Evolutionary conservation across 2,329 filamentous ascomycete species (phyloP).

Genomic region (Cladosporium sp.): DNA sequence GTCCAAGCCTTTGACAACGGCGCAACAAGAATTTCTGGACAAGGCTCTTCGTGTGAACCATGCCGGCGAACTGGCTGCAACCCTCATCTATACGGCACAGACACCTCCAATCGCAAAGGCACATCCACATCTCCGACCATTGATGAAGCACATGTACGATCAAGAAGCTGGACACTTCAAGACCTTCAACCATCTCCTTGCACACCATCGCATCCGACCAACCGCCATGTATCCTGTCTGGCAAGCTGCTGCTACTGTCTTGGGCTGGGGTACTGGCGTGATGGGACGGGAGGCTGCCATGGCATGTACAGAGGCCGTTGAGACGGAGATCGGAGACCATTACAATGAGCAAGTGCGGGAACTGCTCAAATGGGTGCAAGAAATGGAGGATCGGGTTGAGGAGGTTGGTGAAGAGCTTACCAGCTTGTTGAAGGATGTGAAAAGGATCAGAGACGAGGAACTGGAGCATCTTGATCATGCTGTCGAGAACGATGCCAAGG

Average conservation of each 20-base stretch:
- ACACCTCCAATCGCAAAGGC: slow-evolving; percentile 75
- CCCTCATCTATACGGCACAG: slow-evolving; percentile 89
- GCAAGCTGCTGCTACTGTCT: slow-evolving; percentile 72
- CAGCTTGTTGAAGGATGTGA: slow-evolving; percentile 69
- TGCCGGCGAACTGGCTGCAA: slow-evolving; percentile 94
- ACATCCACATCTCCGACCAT: slow-evolving; percentile 81
- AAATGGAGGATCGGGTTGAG: slow-evolving; percentile 75
- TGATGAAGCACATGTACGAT: slow-evolving; percentile 98
- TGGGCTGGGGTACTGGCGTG: slow-evolving; percentile 87
- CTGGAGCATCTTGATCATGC: slow-evolving; percentile 95
- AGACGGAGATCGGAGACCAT: slow-evolving; percentile 95
- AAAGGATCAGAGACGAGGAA: slow-evolving; percentile 90
- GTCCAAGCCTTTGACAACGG: slow-evolving; percentile 56
- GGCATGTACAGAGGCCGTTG: slow-evolving; percentile 97
- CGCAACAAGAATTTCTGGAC: slow-evolving; percentile 73
- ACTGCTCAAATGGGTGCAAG: slow-evolving; percentile 75
- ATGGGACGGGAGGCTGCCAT: slow-evolving; percentile 93
- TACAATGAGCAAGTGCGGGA: slow-evolving; percentile 90
- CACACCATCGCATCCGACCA: slow-evolving; percentile 84
- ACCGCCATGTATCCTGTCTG: slow-evolving; percentile 92
- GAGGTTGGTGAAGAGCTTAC: slow-evolving; percentile 76
- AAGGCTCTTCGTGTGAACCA: slow-evolving; percentile 92
- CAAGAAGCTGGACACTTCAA: slow-evolving; percentile 86
- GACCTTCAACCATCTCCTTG: slow-evolving; percentile 81
- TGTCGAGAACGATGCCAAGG: slow-evolving; percentile 86